Percentiles rank a stretch among this genome's conserved stretches.
These are phyloP conservation scores for Bisporella sp. DNA, from an alignment of 2,329 filamentous ascomycete genomes.

Conservation along the genomic window DNA sequence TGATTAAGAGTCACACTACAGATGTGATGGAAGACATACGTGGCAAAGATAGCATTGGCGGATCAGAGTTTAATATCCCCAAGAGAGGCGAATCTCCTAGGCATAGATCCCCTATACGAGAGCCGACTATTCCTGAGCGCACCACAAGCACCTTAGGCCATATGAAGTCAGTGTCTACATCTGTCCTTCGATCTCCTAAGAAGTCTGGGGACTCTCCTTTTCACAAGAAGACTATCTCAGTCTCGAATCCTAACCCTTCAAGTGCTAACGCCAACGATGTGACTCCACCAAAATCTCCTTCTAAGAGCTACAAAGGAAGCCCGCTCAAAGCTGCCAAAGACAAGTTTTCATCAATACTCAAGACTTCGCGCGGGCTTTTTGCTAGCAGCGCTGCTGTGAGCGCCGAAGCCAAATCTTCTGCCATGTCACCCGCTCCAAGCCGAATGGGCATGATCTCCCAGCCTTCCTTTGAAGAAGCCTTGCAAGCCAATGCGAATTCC, in stretches of 20 bases:
- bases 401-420: constrained; percentile 52
- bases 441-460: constrained; percentile 37
- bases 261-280: constrained; percentile 36
- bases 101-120: constrained; percentile 22
- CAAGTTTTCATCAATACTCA: constrained; percentile 84
- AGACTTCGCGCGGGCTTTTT: constrained; percentile 79
- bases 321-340: constrained; percentile 89
- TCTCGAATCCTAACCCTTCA: constrained; percentile 46
- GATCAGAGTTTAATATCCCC: constrained; percentile 38
- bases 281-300: constrained; percentile 43
- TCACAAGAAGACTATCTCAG: constrained; percentile 53
- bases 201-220: constrained; percentile 27
- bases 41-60: constrained; percentile 41
- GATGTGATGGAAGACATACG: constrained; percentile 54
- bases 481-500: constrained; percentile 35
- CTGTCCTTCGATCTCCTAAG: constrained; percentile 45
- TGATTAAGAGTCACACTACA: constrained; percentile 54
- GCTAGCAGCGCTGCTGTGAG: constrained; percentile 65
- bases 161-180: constrained; percentile 57
- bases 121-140: constrained; percentile 19
- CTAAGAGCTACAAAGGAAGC: constrained; percentile 57
- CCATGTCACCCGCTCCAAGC: constrained; percentile 46
- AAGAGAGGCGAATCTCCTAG: constrained; percentile 32
- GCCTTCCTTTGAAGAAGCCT: constrained; percentile 39
- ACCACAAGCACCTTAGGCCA: constrained; percentile 37